Evolutionary conservation across 2,329 filamentous ascomycete genomes (phyloP).

Genomic region (Coleophoma crateriformis): DNA sequence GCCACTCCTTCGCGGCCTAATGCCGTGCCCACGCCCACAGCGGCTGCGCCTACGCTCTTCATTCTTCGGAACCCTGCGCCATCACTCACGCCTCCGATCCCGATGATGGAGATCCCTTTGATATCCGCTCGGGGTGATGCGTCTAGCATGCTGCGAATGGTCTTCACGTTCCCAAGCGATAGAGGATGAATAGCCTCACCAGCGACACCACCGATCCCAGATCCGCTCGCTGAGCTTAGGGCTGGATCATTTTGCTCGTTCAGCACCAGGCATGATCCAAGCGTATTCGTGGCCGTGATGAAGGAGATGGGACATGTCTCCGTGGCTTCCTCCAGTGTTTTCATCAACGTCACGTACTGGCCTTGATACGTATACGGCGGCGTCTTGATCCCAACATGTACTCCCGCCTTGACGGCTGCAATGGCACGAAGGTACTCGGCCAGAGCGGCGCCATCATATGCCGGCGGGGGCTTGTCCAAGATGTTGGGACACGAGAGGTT

Average conservation of each 20-base stretch:
- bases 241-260: slow-evolving; percentile 25
- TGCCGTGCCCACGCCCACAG: slow-evolving; percentile 65
- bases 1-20: slow-evolving; percentile 56
- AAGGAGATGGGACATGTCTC: slow-evolving; percentile 50
- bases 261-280: slow-evolving; percentile 63
- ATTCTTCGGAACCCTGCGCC: slow-evolving; percentile 57
- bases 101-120: slow-evolving; percentile 56
- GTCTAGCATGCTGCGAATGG: slow-evolving; percentile 56
- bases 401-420: slow-evolving; percentile 1
- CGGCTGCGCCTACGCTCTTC: slow-evolving; percentile 58
- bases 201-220: slow-evolving; percentile 65
- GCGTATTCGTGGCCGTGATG: slow-evolving; percentile 69
- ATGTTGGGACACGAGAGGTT: slow-evolving; percentile 81
- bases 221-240: slow-evolving; percentile 44
- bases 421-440: slow-evolving; percentile 43
- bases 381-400: slow-evolving; percentile 60
- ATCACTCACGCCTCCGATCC: slow-evolving; percentile 68
- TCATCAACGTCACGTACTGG: slow-evolving; percentile 54
- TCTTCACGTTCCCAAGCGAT: slow-evolving; percentile 70
- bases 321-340: slow-evolving; percentile 34
- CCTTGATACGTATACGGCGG: slow-evolving; percentile 69
- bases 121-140: slow-evolving; percentile 33
- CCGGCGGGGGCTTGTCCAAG: slow-evolving; percentile 59
- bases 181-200: slow-evolving; percentile 68
- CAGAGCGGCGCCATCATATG: slow-evolving; percentile 52